A percentile compares a stretch with the other conserved stretches of the same genome.
Evolutionary conservation across 2,329 filamentous ascomycete species (phyloP).

Genomic region (Parascedosporium putredinis): DNA sequence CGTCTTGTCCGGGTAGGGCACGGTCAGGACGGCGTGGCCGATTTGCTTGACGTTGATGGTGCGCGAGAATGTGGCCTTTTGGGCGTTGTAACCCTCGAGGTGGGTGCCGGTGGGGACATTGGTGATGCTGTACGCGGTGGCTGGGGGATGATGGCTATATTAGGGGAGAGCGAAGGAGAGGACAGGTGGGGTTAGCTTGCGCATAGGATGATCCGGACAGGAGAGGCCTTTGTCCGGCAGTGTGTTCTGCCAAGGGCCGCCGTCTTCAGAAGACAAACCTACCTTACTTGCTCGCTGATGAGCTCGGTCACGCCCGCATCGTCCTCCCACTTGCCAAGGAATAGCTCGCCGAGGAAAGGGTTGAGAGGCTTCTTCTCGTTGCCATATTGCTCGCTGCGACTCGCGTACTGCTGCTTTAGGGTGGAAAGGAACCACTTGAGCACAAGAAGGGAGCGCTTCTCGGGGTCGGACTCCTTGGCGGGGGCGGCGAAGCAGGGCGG

Average conservation of each 20-base stretch:
- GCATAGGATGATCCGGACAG: too few species aligned
- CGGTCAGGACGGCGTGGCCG: conserved; percentile 73
- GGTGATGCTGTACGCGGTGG: conserved; percentile 86
- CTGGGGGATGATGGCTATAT: conserved; percentile 75
- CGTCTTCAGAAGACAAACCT: conserved; percentile 11
- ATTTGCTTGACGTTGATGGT: conserved; percentile 95
- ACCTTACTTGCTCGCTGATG: conserved; percentile 88
- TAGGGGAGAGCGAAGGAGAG: too few species aligned
- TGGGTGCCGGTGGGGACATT: conserved; percentile 74
- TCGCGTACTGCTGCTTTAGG: conserved; percentile 74
- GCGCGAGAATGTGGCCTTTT: conserved; percentile 88
- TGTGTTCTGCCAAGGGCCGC: background rate
- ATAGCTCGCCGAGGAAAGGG: conserved; percentile 90
- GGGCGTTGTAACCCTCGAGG: conserved; percentile 84
- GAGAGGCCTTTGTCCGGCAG: too few species aligned
- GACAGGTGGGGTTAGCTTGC: background rate
- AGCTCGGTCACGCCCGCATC: conserved; percentile 71
- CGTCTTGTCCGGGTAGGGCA: conserved; percentile 38
- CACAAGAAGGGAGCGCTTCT: conserved; percentile 77
- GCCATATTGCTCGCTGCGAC: conserved; percentile 65
- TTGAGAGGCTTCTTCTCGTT: conserved; percentile 98
- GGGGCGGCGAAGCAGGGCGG: conserved; percentile 72
- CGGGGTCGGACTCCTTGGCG: conserved; percentile 65
- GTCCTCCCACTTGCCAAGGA: conserved; percentile 84
- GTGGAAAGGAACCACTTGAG: conserved; percentile 94